These are phyloP conservation scores for Hansfordia pulvinata DNA, from an alignment of 2,329 filamentous ascomycete genomes.

Conservation along the genomic window DNA sequence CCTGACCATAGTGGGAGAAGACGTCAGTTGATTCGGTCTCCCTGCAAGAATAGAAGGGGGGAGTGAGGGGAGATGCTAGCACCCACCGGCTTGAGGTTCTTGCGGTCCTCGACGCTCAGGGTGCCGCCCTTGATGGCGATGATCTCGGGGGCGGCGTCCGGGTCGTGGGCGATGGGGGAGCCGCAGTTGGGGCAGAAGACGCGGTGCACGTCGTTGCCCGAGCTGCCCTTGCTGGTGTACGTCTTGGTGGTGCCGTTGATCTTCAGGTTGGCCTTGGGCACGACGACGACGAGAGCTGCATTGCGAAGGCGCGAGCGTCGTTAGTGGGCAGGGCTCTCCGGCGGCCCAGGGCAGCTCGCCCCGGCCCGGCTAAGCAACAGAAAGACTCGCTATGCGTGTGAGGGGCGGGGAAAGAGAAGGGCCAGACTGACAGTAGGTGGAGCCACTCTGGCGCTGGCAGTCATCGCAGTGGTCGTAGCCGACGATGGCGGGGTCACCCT, in stretches of 20 bases:
- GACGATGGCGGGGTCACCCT: slow-evolving; percentile 20
- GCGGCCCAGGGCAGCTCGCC: too few relatives aligned
- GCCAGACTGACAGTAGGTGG: slow-evolving; percentile 45
- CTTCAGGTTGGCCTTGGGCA: slow-evolving; percentile 51
- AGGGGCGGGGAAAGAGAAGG: neutral
- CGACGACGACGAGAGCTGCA: slow-evolving; percentile 49
- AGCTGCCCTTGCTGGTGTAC: slow-evolving; percentile 44
- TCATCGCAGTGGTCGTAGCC: slow-evolving; percentile 63
- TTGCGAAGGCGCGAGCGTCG: neutral
- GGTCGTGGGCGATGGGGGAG: slow-evolving; percentile 57
- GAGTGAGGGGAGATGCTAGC: neutral
- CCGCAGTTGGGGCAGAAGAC: slow-evolving; percentile 59
- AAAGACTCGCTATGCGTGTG: too few relatives aligned
- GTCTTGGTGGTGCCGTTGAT: slow-evolving; percentile 52
- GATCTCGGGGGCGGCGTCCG: slow-evolving; percentile 55
- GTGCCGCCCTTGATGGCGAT: slow-evolving; percentile 57
- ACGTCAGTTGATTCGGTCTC: neutral
- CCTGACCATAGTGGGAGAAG: slow-evolving; percentile 21
- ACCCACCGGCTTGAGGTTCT: slow-evolving; percentile 50
- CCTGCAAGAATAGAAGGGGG: neutral
- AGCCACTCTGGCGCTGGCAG: slow-evolving; percentile 57
- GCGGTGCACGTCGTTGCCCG: slow-evolving; percentile 50
- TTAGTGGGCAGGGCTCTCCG: too few relatives aligned
- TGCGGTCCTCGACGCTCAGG: slow-evolving; percentile 50
- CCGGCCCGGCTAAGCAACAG: too few relatives aligned